Conservation (phyloP, 148 eudicot species). For the Camellia lanceoleosa region DNA sequence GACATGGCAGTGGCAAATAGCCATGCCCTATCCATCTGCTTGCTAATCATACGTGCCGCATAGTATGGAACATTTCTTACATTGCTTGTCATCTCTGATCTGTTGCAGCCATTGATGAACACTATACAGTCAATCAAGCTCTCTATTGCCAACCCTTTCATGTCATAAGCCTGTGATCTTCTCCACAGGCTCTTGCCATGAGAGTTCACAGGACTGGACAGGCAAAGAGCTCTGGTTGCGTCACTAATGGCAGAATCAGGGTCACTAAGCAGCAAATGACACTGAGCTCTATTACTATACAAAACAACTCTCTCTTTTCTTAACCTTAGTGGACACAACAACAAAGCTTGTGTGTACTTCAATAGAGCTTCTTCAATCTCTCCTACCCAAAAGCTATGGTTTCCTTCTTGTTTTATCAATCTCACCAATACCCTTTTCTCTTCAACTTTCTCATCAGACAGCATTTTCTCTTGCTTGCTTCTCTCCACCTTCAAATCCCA, state of each 20-base stretch:
- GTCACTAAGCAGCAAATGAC: conserved; percentile 47
- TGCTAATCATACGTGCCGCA: conserved; percentile 57
- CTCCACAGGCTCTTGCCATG: conserved; percentile 82
- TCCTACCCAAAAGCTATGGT: conserved; percentile 45
- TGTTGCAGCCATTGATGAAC: conserved; percentile 41
- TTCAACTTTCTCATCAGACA: conserved; percentile 40
- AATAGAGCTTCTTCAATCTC: conserved; percentile 45
- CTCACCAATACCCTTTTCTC: conserved; percentile 39
- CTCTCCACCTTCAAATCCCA: conserved; percentile 58
- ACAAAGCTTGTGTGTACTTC: conserved; percentile 58
- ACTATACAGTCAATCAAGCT: conserved; percentile 77
- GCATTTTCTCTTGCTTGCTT: conserved; percentile 45
- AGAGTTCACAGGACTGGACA: conserved; percentile 41
- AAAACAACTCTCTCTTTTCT: conserved; percentile 70
- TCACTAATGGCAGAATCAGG: conserved; percentile 58
- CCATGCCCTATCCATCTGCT: conserved; percentile 70
- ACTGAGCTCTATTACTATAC: conserved; percentile 80
- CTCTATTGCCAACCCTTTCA: conserved; percentile 66
- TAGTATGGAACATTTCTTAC: conserved; percentile 42
- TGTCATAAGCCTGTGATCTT: conserved; percentile 84
- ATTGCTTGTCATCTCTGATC: conserved; percentile 5
- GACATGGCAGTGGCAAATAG: conserved; percentile 39
- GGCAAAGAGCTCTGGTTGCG: conserved; percentile 60
- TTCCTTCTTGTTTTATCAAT: conserved; percentile 58
- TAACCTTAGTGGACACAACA: conserved; percentile 52